Evolutionary conservation across 495 filamentous ascomycete genomes (phyloP).

Genomic region (Annulohypoxylon stygium): DNA sequence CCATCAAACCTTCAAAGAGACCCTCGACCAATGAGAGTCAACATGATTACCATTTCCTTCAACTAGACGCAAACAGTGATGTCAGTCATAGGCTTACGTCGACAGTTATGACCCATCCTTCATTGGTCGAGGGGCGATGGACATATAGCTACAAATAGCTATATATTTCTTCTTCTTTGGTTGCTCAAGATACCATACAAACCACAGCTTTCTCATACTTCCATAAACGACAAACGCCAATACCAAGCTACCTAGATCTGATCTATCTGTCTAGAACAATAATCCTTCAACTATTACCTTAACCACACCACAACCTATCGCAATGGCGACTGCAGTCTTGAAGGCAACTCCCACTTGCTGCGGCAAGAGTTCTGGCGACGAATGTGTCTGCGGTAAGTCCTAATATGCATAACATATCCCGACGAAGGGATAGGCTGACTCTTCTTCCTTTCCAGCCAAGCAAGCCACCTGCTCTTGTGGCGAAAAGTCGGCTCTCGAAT

Average conservation of each 20-base stretch:
- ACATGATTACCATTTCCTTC: conserved; percentile 44
- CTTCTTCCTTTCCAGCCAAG: conserved; percentile 52
- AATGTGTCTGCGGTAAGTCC: conserved; percentile 65
- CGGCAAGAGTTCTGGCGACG: conserved; percentile 57
- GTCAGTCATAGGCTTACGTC: conserved; percentile 32
- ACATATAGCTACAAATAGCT: conserved; percentile 30
- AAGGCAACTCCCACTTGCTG: conserved; percentile 62
- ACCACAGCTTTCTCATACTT: neutral
- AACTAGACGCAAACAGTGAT: conserved; percentile 32
- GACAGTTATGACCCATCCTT: conserved; percentile 4
- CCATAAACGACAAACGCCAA: neutral
- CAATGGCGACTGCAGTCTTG: conserved; percentile 51
- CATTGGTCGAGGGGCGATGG: neutral
- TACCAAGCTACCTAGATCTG: neutral
- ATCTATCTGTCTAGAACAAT: neutral
- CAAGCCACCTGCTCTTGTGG: conserved; percentile 88
- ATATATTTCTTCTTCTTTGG: conserved; percentile 2
- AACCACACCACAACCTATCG: conserved; percentile 21
- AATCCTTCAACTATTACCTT: neutral
- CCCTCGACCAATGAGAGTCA: conserved; percentile 29
- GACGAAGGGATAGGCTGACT: conserved; percentile 13
- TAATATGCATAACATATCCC: neutral
- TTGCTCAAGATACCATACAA: neutral
- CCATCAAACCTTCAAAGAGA: neutral
- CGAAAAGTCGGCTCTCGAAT: conserved; percentile 84